These are phyloP conservation scores for Trichoderma koningii DNA, from an alignment of 2,329 filamentous ascomycete genomes.

Conservation along the genomic window DNA sequence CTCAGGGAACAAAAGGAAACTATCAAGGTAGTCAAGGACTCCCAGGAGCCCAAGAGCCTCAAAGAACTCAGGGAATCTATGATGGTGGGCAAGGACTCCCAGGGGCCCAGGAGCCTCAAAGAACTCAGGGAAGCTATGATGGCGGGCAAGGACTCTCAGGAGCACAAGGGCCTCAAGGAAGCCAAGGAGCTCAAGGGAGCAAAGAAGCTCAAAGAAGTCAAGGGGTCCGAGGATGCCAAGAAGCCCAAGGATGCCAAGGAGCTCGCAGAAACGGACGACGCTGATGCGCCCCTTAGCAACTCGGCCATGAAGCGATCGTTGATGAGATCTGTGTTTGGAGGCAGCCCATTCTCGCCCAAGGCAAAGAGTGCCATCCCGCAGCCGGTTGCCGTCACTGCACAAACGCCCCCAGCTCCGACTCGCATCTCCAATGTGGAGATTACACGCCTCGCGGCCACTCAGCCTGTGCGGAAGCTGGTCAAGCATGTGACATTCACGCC, in stretches of 20 bases:
- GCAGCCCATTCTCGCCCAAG: constrained; percentile 8
- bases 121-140: not conserved
- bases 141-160: not conserved
- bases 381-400: constrained; percentile 43
- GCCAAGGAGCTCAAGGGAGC: too few species aligned
- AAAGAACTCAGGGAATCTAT: not conserved
- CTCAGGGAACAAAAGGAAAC: not conserved
- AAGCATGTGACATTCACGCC: constrained; percentile 84
- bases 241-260: not conserved
- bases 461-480: constrained; percentile 64
- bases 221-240: not conserved
- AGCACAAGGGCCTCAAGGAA: not conserved
- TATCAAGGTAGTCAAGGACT: too few species aligned
- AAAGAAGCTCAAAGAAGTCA: not conserved
- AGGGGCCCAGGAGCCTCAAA: not conserved
- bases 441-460: constrained; percentile 58
- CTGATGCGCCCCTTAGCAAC: constrained; percentile 39
- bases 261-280: constrained; percentile 45
- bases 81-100: too few species aligned
- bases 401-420: constrained; percentile 52
- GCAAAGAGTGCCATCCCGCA: constrained; percentile 52
- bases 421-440: constrained; percentile 53
- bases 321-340: constrained; percentile 34
- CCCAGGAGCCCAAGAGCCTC: not conserved
- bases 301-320: constrained; percentile 41